Conservation (phyloP, 2,329 filamentous ascomycete genomes). For the Paraphaeosphaeria sporulosa region DNA sequence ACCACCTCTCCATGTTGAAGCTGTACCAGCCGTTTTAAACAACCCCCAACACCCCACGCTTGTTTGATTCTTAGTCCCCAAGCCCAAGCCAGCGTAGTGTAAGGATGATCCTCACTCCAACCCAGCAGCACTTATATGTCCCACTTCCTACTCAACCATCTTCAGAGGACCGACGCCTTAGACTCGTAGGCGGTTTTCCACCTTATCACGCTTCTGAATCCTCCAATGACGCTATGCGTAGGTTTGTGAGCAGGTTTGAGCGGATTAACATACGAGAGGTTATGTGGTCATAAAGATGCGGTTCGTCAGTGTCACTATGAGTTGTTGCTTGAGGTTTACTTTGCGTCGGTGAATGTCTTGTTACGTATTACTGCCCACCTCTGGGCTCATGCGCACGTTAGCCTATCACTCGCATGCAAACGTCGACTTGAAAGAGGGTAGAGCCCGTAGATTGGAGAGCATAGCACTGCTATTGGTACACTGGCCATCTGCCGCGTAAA, state of each 20-base stretch:
- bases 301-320: neutral
- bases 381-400: no score
- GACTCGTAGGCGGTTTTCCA: no score
- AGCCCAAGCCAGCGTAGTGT: neutral
- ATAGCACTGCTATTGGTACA: slow-evolving; percentile 29
- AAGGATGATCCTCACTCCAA: neutral
- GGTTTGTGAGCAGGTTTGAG: neutral
- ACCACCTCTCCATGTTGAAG: no score
- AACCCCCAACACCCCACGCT: neutral
- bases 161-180: neutral
- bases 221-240: neutral
- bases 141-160: neutral
- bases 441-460: slow-evolving; percentile 32
- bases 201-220: neutral
- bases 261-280: neutral
- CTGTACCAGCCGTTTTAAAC: neutral
- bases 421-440: slow-evolving; percentile 3
- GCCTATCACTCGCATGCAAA: neutral
- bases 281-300: neutral
- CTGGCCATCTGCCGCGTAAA: slow-evolving; percentile 15
- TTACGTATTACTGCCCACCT: neutral
- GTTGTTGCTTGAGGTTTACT: neutral
- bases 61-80: neutral
- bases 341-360: neutral
- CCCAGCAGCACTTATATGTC: neutral